phyloP scores from a whole-genome alignment of 1,139 yeast genomes.

The Groenewaldozyma sp. region DNA sequence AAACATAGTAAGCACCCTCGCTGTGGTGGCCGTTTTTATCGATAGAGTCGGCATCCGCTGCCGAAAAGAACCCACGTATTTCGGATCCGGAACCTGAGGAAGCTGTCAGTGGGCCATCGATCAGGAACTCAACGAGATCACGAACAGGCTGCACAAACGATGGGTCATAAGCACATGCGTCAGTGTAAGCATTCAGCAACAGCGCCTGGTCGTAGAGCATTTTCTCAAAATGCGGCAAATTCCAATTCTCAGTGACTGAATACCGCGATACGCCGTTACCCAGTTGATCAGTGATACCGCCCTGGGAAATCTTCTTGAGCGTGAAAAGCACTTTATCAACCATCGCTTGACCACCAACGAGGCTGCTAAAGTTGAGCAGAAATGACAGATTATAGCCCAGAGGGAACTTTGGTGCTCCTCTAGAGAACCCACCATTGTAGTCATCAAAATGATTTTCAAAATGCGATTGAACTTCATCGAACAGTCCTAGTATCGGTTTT shows the following conservation, averaged over 20 bases:
- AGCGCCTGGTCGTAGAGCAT: slow-evolving; percentile 33
- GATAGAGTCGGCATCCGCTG: slow-evolving; percentile 30
- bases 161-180: slow-evolving; percentile 16
- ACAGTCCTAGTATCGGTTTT: slow-evolving; percentile 3
- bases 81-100: slow-evolving; percentile 8
- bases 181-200: slow-evolving; percentile 28
- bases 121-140: slow-evolving; percentile 25
- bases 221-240: slow-evolving; percentile 34
- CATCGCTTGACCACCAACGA: slow-evolving; percentile 8
- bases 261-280: slow-evolving; percentile 33
- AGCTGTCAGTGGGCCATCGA: slow-evolving; percentile 20
- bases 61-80: slow-evolving; percentile 27
- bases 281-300: slow-evolving; percentile 34
- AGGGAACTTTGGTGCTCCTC: slow-evolving; percentile 31
- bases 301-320: slow-evolving; percentile 24
- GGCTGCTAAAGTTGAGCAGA: slow-evolving; percentile 18
- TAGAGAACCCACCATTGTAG: slow-evolving; percentile 28
- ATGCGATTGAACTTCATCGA: slow-evolving; percentile 22
- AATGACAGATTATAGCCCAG: slow-evolving; percentile 28
- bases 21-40: slow-evolving; percentile 19
- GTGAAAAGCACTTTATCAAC: slow-evolving; percentile 17
- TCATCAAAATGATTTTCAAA: slow-evolving; percentile 24
- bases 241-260: slow-evolving; percentile 35
- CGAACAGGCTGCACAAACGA: slow-evolving; percentile 18
- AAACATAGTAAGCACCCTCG: slow-evolving; percentile 32